A percentile compares a stretch with the other conserved stretches of the same genome.
Conservation (phyloP, 345 rosid species). For the Lumnitzera racemosa region DNA sequence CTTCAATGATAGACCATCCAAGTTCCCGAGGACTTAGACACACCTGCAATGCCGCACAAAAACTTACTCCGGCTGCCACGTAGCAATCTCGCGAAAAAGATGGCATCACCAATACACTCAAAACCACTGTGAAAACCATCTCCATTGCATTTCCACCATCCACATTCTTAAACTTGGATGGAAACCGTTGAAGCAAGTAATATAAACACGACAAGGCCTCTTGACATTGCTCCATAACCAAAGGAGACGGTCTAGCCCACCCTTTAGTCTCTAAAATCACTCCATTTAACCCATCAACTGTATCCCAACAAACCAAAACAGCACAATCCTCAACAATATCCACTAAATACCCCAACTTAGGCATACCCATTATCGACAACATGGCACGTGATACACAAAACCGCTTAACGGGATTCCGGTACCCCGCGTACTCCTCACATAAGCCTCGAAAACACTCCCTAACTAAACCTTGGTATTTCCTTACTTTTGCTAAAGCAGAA, state of each 20-base stretch:
- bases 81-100: slow-evolving; percentile 85
- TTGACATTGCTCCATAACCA: slow-evolving; percentile 92
- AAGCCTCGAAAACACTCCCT: slow-evolving; percentile 48
- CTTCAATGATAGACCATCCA: slow-evolving; percentile 57
- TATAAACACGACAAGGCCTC: slow-evolving; percentile 87
- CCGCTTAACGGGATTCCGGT: slow-evolving; percentile 28
- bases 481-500: slow-evolving; percentile 56
- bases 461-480: slow-evolving; percentile 37
- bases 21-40: slow-evolving; percentile 65
- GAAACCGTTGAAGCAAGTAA: slow-evolving; percentile 87
- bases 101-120: slow-evolving; percentile 49
- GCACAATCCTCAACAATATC: slow-evolving; percentile 72
- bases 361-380: slow-evolving; percentile 85
- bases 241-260: slow-evolving; percentile 77
- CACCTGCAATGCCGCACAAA: slow-evolving; percentile 76
- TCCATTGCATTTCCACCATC: slow-evolving; percentile 42
- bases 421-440: slow-evolving; percentile 53
- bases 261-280: slow-evolving; percentile 51
- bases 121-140: slow-evolving; percentile 44
- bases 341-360: slow-evolving; percentile 67
- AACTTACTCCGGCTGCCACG: slow-evolving; percentile 89
- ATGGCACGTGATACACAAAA: slow-evolving; percentile 79
- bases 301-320: slow-evolving; percentile 59
- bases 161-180: slow-evolving; percentile 36
- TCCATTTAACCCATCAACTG: slow-evolving; percentile 55